These are phyloP conservation scores for Nepenthes alata DNA, from an alignment of 179 eudicot species.

Conservation along the genomic window DNA sequence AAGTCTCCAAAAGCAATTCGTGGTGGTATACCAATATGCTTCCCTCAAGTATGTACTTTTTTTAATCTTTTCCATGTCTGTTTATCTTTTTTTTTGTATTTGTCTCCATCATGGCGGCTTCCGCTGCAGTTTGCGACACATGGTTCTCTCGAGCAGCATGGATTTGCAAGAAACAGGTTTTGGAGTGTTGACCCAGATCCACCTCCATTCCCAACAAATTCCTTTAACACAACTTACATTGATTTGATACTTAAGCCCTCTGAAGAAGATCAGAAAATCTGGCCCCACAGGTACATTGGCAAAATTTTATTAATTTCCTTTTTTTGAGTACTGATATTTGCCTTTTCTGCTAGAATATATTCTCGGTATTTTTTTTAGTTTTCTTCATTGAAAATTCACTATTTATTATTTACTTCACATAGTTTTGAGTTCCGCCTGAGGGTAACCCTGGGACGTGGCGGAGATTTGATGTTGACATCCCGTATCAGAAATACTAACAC, in stretches of 20 bases:
- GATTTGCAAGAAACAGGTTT: conserved; percentile 85
- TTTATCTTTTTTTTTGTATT: background rate
- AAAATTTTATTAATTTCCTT: conserved; percentile 1
- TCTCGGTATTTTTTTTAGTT: conserved; percentile 6
- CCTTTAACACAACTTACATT: conserved; percentile 43
- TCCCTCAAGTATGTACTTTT: conserved; percentile 64
- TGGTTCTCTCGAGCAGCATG: conserved; percentile 80
- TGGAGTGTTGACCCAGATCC: conserved; percentile 67
- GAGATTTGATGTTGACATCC: conserved; percentile 81
- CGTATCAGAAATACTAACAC: conserved; percentile 74
- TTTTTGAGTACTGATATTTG: background rate
- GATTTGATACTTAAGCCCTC: conserved; percentile 82
- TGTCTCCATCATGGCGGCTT: background rate
- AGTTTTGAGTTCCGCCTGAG: conserved; percentile 89
- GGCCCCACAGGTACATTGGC: conserved; percentile 69
- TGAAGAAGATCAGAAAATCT: conserved; percentile 76
- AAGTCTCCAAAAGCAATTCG: conserved; percentile 92
- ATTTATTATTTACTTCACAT: conserved; percentile 7
- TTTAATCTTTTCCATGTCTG: background rate
- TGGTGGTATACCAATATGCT: conserved; percentile 97
- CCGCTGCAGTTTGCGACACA: conserved; percentile 66
- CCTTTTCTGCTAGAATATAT: background rate
- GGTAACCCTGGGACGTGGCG: conserved; percentile 75
- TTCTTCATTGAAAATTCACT: background rate
- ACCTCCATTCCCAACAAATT: conserved; percentile 48